phyloP scores from a whole-genome alignment of 2,329 filamentous ascomycete genomes.

The Delphinella strobiligena region DNA sequence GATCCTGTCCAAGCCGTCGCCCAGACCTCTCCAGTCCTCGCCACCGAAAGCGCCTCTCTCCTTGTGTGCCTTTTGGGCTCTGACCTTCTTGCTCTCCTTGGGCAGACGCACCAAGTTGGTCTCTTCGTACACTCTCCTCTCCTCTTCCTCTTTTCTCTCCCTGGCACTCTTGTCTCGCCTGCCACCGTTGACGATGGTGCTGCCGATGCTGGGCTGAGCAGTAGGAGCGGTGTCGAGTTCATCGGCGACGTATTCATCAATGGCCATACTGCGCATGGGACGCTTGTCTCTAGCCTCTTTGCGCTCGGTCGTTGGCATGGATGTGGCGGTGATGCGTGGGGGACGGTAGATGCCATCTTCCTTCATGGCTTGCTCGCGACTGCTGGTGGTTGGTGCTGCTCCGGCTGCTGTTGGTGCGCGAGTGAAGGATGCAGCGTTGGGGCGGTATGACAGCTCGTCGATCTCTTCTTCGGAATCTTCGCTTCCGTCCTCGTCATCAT shows the following conservation, averaged over 20 bases:
- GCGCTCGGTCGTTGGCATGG: slow-evolving; percentile 51
- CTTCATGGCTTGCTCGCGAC: slow-evolving; percentile 20
- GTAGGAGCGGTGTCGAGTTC: slow-evolving; percentile 74
- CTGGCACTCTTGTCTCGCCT: slow-evolving; percentile 65
- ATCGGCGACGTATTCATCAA: slow-evolving; percentile 82
- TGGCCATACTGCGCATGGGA: slow-evolving; percentile 63
- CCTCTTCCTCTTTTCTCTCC: slow-evolving; percentile 65
- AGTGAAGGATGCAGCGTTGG: slow-evolving; percentile 41
- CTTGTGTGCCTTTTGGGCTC: slow-evolving; percentile 40
- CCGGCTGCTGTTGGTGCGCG: slow-evolving; percentile 15
- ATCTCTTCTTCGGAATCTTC: slow-evolving; percentile 31
- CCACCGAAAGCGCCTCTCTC: slow-evolving; percentile 58
- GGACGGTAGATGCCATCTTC: slow-evolving; percentile 71
- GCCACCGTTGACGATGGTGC: slow-evolving; percentile 65
- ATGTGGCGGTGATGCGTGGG: slow-evolving; percentile 73
- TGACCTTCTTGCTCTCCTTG: slow-evolving; percentile 76
- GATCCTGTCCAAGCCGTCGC: slow-evolving; percentile 77
- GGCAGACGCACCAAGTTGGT: slow-evolving; percentile 81
- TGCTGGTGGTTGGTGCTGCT: slow-evolving; percentile 11
- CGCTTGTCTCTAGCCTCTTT: slow-evolving; percentile 52
- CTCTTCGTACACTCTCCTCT: slow-evolving; percentile 81
- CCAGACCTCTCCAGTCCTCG: slow-evolving; percentile 82
- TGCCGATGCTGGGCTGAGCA: slow-evolving; percentile 83
- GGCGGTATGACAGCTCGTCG: slow-evolving; percentile 51
- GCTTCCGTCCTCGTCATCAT: slow-evolving; percentile 25